phyloP scores from a whole-genome alignment of 2,329 filamentous ascomycete species.

The Magnaporthiopsis incrustans region DNA sequence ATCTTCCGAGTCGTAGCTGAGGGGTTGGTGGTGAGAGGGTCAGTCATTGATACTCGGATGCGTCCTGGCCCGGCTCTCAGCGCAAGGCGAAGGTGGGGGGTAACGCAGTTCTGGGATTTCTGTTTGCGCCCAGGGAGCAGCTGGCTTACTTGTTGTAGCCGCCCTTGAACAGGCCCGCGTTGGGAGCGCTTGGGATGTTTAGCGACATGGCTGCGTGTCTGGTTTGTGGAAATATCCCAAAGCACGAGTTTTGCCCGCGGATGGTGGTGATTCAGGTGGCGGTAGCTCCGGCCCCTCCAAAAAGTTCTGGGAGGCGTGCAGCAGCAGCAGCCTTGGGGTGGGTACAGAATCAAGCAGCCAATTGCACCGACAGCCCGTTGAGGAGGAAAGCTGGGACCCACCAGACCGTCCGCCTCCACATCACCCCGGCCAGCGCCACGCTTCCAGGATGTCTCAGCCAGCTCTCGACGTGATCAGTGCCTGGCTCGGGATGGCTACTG shows the following conservation, averaged over 20 bases:
- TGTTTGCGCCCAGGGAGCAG: not conserved
- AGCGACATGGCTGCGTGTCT: slow-evolving; percentile 65
- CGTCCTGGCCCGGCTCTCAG: slow-evolving; percentile 13
- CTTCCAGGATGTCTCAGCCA: not conserved
- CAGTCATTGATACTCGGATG: slow-evolving; percentile 9
- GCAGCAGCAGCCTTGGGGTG: slow-evolving; percentile 1
- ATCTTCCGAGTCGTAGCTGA: slow-evolving; percentile 97
- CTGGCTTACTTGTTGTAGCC: slow-evolving; percentile 83
- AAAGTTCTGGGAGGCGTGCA: slow-evolving; percentile 9
- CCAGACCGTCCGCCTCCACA: not conserved
- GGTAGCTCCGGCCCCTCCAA: slow-evolving; percentile 10
- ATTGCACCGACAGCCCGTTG: not conserved
- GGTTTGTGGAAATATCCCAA: slow-evolving; percentile 3
- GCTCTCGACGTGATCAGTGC: not conserved
- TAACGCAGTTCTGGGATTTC: not conserved
- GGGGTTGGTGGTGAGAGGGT: slow-evolving; percentile 7
- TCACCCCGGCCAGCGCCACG: no score
- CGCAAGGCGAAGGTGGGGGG: slow-evolving; percentile 17
- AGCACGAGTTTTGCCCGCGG: not conserved
- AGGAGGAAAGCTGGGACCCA: no score
- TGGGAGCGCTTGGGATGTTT: slow-evolving; percentile 89
- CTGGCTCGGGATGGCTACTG: not conserved
- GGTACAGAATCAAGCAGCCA: slow-evolving; percentile 4
- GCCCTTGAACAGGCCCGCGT: slow-evolving; percentile 87
- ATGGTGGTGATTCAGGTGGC: slow-evolving; percentile 8